These are phyloP conservation scores for Leccinum barrowsii DNA, from an alignment of 768 basidiomycete species.

Conservation along the genomic window DNA sequence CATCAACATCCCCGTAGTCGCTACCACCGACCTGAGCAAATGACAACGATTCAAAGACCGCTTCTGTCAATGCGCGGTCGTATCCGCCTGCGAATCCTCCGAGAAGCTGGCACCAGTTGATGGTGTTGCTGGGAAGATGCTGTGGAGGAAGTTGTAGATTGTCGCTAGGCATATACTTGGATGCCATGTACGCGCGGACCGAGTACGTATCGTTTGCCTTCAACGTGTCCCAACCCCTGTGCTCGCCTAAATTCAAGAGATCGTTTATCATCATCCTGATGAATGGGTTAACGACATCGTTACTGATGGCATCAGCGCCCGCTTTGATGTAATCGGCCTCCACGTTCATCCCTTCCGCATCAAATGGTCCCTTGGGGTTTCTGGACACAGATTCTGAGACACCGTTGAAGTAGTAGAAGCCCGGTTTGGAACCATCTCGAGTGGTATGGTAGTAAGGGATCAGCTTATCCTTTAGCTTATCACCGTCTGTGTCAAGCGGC, in stretches of 20 bases:
- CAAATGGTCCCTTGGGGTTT: slow-evolving; percentile 2
- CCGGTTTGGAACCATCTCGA: slow-evolving; percentile 9
- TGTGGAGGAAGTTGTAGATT: slow-evolving; percentile 14
- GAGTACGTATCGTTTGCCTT: slow-evolving; percentile 31
- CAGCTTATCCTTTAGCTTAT: slow-evolving; percentile 17
- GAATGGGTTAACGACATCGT: slow-evolving; percentile 21
- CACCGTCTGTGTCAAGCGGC: slow-evolving; percentile 19
- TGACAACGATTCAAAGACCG: slow-evolving; percentile 28
- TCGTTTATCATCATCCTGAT: slow-evolving; percentile 17
- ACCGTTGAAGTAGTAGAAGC: slow-evolving; percentile 13
- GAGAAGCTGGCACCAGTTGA: slow-evolving; percentile 34
- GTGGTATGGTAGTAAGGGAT: slow-evolving; percentile 19
- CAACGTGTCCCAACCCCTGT: slow-evolving; percentile 26
- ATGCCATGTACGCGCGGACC: slow-evolving; percentile 23
- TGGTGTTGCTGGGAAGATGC: slow-evolving; percentile 17
- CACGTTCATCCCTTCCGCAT: slow-evolving; percentile 7
- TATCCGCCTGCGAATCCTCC: slow-evolving; percentile 31
- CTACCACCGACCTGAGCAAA: slow-evolving; percentile 13
- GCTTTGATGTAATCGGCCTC: slow-evolving; percentile 6
- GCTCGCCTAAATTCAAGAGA: slow-evolving; percentile 7
- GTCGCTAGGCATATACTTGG: slow-evolving; percentile 25
- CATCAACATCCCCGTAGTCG: slow-evolving; percentile 18
- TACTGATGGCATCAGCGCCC: slow-evolving; percentile 18
- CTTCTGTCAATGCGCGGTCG: slow-evolving; percentile 35
- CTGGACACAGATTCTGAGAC: background rate